A percentile compares a stretch with the other conserved stretches of the same genome.
These are phyloP conservation scores for Chaetomium cochliodes DNA, from an alignment of 495 filamentous ascomycete genomes.

Conservation along the genomic window DNA sequence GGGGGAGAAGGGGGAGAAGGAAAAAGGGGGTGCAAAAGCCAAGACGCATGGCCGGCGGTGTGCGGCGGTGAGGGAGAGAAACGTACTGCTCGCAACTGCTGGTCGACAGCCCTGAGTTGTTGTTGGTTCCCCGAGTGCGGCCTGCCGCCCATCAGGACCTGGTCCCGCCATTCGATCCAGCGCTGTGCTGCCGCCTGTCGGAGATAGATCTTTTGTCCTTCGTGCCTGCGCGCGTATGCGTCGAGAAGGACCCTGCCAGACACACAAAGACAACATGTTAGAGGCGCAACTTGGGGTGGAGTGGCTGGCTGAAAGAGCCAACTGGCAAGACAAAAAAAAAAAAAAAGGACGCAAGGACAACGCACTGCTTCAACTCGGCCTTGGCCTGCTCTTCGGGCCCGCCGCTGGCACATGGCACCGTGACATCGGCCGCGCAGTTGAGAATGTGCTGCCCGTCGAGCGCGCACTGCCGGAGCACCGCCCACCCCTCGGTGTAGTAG, in stretches of 20 bases:
- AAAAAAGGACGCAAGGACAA: constrained; percentile 13
- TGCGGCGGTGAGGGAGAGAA: not conserved
- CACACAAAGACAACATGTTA: no score
- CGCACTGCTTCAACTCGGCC: constrained; percentile 72
- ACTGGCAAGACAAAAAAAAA: not conserved
- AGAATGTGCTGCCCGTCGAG: constrained; percentile 73
- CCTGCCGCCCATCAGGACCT: constrained; percentile 62
- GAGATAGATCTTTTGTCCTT: constrained; percentile 81
- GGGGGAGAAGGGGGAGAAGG: not conserved
- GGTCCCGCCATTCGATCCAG: constrained; percentile 73
- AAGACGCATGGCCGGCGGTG: not conserved
- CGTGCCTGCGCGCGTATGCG: constrained; percentile 74
- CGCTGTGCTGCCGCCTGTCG: constrained; percentile 72
- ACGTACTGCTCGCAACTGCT: constrained; percentile 61
- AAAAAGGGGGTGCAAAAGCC: not conserved
- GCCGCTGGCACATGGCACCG: constrained; percentile 54
- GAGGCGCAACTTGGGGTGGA: not conserved
- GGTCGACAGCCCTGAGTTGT: constrained; percentile 58
- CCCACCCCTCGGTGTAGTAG: constrained; percentile 76
- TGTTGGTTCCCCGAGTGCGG: constrained; percentile 57
- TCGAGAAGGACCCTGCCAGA: constrained; percentile 68
- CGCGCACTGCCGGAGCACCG: constrained; percentile 69
- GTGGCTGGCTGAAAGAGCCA: not conserved
- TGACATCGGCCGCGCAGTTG: constrained; percentile 61
- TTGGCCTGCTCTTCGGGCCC: constrained; percentile 68